Evolutionary conservation across 805 yeast genomes (phyloP).

Genomic region (Lipomyces spencermartinsiae): DNA sequence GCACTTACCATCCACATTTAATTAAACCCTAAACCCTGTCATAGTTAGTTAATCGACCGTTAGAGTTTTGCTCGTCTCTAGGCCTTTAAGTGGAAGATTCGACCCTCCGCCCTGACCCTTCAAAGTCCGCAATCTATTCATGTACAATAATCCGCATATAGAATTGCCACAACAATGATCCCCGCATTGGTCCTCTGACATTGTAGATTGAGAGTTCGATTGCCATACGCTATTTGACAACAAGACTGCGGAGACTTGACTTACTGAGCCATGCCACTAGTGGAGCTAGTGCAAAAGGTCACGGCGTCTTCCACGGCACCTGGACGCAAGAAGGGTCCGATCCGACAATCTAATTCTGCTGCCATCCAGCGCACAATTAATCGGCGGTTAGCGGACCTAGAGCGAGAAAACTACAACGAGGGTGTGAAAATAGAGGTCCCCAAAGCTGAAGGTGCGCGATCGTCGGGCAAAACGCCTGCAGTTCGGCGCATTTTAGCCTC

Average conservation of each 20-base stretch:
- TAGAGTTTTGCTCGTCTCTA: too few relatives aligned
- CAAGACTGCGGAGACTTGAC: not conserved
- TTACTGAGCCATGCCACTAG: constrained; percentile 19
- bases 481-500: constrained; percentile 49
- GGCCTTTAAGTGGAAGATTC: too few relatives aligned
- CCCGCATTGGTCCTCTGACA: not conserved
- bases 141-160: too few relatives aligned
- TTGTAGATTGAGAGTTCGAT: not conserved
- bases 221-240: not conserved
- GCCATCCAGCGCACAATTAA: constrained; percentile 26
- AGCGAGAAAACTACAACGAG: constrained; percentile 49
- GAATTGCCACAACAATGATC: not conserved
- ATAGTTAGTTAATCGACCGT: too few relatives aligned
- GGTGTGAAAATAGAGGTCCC: constrained; percentile 46
- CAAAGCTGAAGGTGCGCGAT: constrained; percentile 18
- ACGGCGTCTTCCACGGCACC: not conserved
- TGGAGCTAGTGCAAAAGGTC: constrained; percentile 15
- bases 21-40: too few relatives aligned
- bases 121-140: too few relatives aligned
- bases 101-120: too few relatives aligned
- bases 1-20: too few relatives aligned
- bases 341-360: constrained; percentile 12
- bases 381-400: constrained; percentile 43
- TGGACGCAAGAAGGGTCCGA: constrained; percentile 1
- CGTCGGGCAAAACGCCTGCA: constrained; percentile 31